These are phyloP conservation scores for Ophiognomonia clavigignenti-juglandacearum DNA, from an alignment of 2,329 filamentous ascomycete genomes.

Conservation along the genomic window DNA sequence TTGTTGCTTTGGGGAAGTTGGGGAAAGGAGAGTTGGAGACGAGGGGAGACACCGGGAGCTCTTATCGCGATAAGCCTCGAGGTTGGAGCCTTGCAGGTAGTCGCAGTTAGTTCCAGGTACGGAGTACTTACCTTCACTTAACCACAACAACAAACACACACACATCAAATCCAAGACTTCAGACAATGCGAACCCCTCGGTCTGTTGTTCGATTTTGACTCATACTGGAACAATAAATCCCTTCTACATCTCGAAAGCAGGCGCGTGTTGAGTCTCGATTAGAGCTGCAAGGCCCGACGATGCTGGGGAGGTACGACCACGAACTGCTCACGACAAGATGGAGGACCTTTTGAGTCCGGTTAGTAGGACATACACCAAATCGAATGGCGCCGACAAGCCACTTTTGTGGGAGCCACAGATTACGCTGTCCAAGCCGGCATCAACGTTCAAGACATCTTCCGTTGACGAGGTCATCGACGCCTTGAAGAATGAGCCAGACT, in stretches of 20 bases:
- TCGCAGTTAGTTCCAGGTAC: background rate
- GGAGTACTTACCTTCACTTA: too few species aligned
- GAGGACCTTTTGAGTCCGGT: constrained; percentile 51
- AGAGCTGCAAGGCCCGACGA: background rate
- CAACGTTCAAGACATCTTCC: constrained; percentile 19
- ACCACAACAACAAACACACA: too few species aligned
- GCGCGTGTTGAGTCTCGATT: too few species aligned
- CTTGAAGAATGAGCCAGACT: constrained; percentile 58
- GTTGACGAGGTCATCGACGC: constrained; percentile 52
- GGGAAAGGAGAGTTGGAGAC: background rate
- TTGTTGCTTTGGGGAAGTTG: constrained; percentile 1
- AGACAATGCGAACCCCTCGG: too few species aligned
- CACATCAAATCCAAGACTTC: too few species aligned
- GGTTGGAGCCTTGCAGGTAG: background rate
- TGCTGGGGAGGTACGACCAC: background rate
- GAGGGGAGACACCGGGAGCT: too few species aligned
- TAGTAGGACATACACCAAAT: constrained; percentile 45
- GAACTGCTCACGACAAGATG: constrained; percentile 35
- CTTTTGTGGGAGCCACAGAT: constrained; percentile 33
- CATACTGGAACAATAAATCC: too few species aligned
- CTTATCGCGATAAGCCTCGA: constrained; percentile 10
- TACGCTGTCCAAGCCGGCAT: constrained; percentile 7
- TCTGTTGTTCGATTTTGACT: too few species aligned
- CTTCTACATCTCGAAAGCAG: too few species aligned
- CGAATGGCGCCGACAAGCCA: constrained; percentile 29